phyloP scores from a whole-genome alignment of 179 eudicot species.

The Silene coronaria region DNA sequence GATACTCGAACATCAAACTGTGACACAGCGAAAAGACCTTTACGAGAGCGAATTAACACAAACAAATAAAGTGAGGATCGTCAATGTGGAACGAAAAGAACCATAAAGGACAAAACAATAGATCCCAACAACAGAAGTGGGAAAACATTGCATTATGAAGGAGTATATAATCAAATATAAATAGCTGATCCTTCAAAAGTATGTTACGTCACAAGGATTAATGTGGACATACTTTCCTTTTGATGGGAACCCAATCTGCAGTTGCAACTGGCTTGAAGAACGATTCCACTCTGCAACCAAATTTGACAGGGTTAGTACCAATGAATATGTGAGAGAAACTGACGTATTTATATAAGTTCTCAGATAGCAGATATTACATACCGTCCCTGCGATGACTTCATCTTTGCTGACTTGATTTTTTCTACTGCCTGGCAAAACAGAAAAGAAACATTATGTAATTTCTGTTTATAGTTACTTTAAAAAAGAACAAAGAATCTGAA shows the following conservation, averaged over 20 bases:
- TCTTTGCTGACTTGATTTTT: constrained; percentile 83
- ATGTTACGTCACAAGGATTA: background rate
- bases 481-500: background rate
- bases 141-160: no score
- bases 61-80: background rate
- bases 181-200: background rate
- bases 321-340: constrained; percentile 12
- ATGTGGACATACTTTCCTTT: constrained; percentile 61
- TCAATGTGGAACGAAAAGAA: no score
- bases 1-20: background rate
- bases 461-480: background rate
- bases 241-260: constrained; percentile 47
- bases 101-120: no score
- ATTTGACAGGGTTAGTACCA: background rate
- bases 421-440: constrained; percentile 57
- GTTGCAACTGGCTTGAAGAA: constrained; percentile 69
- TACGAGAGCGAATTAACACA: background rate
- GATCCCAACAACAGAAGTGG: no score
- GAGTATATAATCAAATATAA: background rate
- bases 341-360: background rate
- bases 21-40: background rate
- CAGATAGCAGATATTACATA: constrained; percentile 30
- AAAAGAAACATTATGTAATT: background rate
- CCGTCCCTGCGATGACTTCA: constrained; percentile 74
- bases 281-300: constrained; percentile 66